Percentiles rank a stretch among this genome's conserved stretches.
phyloP scores from a whole-genome alignment of 2,329 filamentous ascomycete species.

The Botrytis fabae region DNA sequence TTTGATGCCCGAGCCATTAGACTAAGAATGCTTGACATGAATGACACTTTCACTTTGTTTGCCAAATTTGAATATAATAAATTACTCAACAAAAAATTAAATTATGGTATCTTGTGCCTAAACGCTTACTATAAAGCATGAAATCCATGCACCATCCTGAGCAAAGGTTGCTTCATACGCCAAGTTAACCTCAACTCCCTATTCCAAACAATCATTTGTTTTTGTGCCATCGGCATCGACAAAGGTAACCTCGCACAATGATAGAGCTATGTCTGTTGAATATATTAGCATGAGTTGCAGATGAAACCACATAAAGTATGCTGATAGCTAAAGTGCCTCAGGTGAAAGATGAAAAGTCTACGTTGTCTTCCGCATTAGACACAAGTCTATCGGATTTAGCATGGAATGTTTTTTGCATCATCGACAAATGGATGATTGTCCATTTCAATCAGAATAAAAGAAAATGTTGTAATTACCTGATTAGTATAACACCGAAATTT shows the following conservation, averaged over 20 bases:
- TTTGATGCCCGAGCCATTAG: not conserved
- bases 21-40: not conserved
- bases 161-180: too few relatives aligned
- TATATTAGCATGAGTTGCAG: conserved; percentile 12
- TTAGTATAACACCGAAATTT: not conserved
- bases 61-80: not conserved
- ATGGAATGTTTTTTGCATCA: conserved; percentile 73
- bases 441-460: not conserved
- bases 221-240: too few relatives aligned
- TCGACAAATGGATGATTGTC: conserved; percentile 38
- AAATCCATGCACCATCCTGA: not conserved
- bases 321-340: conserved; percentile 50
- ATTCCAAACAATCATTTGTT: too few relatives aligned
- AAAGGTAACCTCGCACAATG: not conserved
- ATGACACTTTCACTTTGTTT: not conserved
- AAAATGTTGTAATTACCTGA: conserved; percentile 15
- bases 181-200: too few relatives aligned
- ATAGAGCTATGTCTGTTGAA: not conserved
- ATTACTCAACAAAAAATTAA: not conserved
- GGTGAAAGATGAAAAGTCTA: conserved; percentile 85
- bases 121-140: not conserved
- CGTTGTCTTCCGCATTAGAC: conserved; percentile 61
- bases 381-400: conserved; percentile 67
- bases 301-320: conserved; percentile 19
- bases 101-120: not conserved